Base-by-base conservation (phyloP, 1,284 basidiomycete genomes). In the Cutaneotrichosporon cavernicola region DNA sequence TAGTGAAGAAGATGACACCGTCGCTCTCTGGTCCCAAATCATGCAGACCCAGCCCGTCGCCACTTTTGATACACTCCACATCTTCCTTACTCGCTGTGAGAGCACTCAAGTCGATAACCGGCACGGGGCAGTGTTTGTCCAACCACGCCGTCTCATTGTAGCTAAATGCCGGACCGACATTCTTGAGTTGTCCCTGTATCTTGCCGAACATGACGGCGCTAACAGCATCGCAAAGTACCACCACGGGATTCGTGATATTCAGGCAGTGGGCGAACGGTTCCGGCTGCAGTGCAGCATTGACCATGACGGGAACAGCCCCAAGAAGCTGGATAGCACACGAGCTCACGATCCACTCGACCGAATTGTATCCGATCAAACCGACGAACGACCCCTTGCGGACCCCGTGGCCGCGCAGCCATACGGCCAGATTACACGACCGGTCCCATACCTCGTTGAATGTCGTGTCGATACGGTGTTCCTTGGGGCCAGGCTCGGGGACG, bases 1-100 rank as follows among this genome's bases (percentile, higher is more conserved):
- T 61, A 11, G 77, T 75, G 64, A 77, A 79, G 70, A 78, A 77
- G 58, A 78, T 73, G 38, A 76, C 72, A 11, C 68, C 77, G 62
- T 78, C 77, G 43, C 69, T 70, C 57, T 77, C 76, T n/a, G 76
- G 74, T 16, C 38, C 38, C 5, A 40, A 40, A 16, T 40, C 38
- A 34, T 65, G 59, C 0, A 77, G 58, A 0, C 67, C 60, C 14
- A 74, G 32, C 0, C 67, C 69, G 5, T 32, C 31, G 49, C 61
- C 63, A 1, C 50, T 32, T 13, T 40, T 11, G 21, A 68, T 56
- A 13, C 61, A 58, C 2, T 30, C 21, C 4, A 63, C 11, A n/a
- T 30, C 49, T 14, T 26, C 14, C 8, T 22, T 14, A 7, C 8
- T 16, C 1, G 30, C 49, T 1, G 1, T 51, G 22, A 51, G 49